These are phyloP conservation scores for Phylloporus sp. DNA, from an alignment of 768 basidiomycete genomes.

Conservation along the genomic window DNA sequence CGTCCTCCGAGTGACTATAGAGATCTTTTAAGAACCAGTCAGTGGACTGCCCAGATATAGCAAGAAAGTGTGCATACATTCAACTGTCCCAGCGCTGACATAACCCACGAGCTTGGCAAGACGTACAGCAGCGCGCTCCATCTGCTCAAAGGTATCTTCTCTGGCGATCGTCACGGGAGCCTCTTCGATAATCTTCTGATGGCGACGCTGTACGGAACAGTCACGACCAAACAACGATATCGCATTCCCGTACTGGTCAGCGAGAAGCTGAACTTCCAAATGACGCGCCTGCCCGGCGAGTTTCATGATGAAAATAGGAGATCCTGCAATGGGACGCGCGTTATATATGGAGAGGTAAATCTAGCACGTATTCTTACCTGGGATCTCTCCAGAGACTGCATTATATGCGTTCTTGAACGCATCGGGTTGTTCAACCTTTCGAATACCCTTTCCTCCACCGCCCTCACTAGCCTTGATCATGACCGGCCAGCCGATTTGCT, in stretches of 20 bases:
- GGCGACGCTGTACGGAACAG: slow-evolving; percentile 97
- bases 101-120: slow-evolving; percentile 99
- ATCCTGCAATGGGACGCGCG: slow-evolving; percentile 51
- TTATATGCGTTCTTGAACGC: slow-evolving; percentile 92
- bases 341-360: not conserved
- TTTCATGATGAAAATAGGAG: slow-evolving; percentile 99
- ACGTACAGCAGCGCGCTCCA: slow-evolving; percentile 99
- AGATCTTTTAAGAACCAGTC: slow-evolving; percentile 55
- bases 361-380: slow-evolving; percentile 53
- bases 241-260: slow-evolving; percentile 98
- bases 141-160: slow-evolving; percentile 87
- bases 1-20: slow-evolving; percentile 89
- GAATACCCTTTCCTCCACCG: slow-evolving; percentile 98
- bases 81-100: slow-evolving; percentile 97
- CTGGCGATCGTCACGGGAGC: slow-evolving; percentile 97
- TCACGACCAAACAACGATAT: slow-evolving; percentile 99
- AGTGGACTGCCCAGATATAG: not conserved
- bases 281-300: slow-evolving; percentile 97
- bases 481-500: slow-evolving; percentile 91
- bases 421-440: slow-evolving; percentile 85
- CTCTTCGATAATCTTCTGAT: slow-evolving; percentile 99
- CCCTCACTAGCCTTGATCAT: slow-evolving; percentile 99
- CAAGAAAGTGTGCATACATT: slow-evolving; percentile 52
- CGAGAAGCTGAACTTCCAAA: slow-evolving; percentile 95
- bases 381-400: slow-evolving; percentile 94